A percentile compares a stretch with the other conserved stretches of the same genome.
Evolutionary conservation across 1,139 yeast species (phyloP).

Genomic region (Yamadazyma jaroonii): DNA sequence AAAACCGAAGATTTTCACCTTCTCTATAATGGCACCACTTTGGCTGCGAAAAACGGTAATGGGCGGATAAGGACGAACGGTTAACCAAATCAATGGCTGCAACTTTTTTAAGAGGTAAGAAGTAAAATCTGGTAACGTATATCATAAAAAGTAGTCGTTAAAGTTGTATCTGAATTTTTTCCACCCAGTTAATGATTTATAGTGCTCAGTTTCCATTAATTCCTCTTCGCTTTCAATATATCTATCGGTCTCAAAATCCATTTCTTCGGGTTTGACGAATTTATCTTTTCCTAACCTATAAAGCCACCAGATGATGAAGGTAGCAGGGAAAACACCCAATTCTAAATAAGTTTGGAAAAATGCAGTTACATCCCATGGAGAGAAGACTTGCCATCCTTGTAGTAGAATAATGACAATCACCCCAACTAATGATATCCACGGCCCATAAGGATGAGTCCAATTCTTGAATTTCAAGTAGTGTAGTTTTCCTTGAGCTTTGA

Average conservation of each 20-base stretch:
- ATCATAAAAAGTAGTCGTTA: constrained; percentile 24
- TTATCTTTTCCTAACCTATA: constrained; percentile 33
- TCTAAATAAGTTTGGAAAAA: constrained; percentile 40
- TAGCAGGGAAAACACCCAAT: constrained; percentile 35
- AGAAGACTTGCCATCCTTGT: constrained; percentile 52
- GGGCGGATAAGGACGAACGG: too few species aligned
- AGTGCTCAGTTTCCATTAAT: constrained; percentile 32
- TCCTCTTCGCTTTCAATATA: constrained; percentile 54
- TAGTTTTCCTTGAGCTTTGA: constrained; percentile 33
- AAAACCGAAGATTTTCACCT: too few species aligned
- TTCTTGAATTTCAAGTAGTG: constrained; percentile 34
- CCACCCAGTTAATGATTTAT: constrained; percentile 46
- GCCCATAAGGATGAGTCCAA: constrained; percentile 45
- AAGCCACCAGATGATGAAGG: constrained; percentile 43
- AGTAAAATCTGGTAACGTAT: background rate
- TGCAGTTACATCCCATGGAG: constrained; percentile 39
- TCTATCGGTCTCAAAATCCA: constrained; percentile 64
- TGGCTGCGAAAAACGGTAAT: too few species aligned
- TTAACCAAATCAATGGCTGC: too few species aligned
- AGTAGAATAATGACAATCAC: constrained; percentile 36
- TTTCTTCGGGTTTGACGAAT: constrained; percentile 47
- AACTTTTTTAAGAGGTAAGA: too few species aligned
- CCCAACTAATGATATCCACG: constrained; percentile 35
- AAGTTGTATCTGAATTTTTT: constrained; percentile 35
- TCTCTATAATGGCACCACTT: too few species aligned